Evolutionary conservation across 345 rosid genomes (phyloP), one percentile per base, ranked within the genome.

Genomic region (Brassica incana): DNA sequence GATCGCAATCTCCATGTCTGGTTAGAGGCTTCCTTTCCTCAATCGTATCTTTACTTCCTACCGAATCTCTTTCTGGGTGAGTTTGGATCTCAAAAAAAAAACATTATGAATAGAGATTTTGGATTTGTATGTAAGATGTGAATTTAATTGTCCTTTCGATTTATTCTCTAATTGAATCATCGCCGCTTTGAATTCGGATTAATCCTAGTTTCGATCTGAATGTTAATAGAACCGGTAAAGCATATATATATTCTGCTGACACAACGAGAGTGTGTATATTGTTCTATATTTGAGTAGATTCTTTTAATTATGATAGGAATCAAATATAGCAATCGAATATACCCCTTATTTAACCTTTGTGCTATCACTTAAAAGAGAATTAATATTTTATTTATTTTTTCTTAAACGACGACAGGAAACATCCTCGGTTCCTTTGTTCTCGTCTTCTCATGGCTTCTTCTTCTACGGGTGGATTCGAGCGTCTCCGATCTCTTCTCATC

Each of bases 401-500:
- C 7, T 25, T 60, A 14, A 63, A 15, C 9, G 2, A 67, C 3
- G 40, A 69, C 63, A 69, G 62, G n/a, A 3, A 71, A 23, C 18
- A 70, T 5, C 67, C 29, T 67, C n/a, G 2, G 48, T 40, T 45
- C 33, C 61, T 15, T 67, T 18, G 70, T 62, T 11, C 68, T 8
- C 12, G 60, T 18, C 59, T 45, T 67, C 15, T 6, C 38, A 85
- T 85, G 90, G 85, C 83, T 67, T 78, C 58, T 5, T 23, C 25
- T 43, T 43, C 85, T 8, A 30, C n/a, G 82, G 7, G 36, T 78
- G 0, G 75, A 80, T 20, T 83, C 82, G 60, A 67, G 83, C 73
- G 52, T 69, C 62, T 81, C 78, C 52, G 86, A 76, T 71, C 71
- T 86, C 72, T 87, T 89, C 75, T 80, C 87, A 62, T 77, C 88